Conservation (phyloP, 2,329 filamentous ascomycete genomes). For the Arthrobotrys sinensis region DNA sequence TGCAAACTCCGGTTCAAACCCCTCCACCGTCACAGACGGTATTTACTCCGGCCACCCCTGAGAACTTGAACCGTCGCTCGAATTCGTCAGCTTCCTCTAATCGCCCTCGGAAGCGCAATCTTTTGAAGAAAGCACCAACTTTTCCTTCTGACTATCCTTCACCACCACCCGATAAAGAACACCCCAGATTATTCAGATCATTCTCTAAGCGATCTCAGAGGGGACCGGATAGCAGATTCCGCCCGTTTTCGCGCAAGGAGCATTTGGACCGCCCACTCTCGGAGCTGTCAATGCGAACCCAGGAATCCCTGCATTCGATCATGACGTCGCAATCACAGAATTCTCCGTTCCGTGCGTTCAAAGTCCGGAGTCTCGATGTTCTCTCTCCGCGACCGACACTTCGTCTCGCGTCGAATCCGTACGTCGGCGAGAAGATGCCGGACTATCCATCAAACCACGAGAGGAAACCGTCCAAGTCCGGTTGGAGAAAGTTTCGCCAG, state of each 20-base stretch:
- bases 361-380: conserved; percentile 83
- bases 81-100: conserved; percentile 63
- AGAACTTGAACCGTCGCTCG: conserved; percentile 57
- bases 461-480: conserved; percentile 67
- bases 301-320: conserved; percentile 58
- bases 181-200: conserved; percentile 53
- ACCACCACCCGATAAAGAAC: conserved; percentile 57
- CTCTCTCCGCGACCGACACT: conserved; percentile 88
- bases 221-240: conserved; percentile 37
- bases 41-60: conserved; percentile 49
- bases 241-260: conserved; percentile 56
- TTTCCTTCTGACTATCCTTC: conserved; percentile 56
- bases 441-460: conserved; percentile 70
- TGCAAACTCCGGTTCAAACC: conserved; percentile 60
- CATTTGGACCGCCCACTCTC: conserved; percentile 59
- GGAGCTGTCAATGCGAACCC: conserved; percentile 61
- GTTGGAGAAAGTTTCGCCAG: conserved; percentile 72
- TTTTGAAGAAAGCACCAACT: conserved; percentile 53
- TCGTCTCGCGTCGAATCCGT: conserved; percentile 76
- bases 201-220: conserved; percentile 43
- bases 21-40: conserved; percentile 50
- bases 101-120: conserved; percentile 60
- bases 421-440: conserved; percentile 71
- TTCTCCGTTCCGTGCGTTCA: conserved; percentile 73
- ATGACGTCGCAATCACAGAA: conserved; percentile 62